Base-by-base conservation (phyloP, 371 early-diverging fungal species). In the Mortierella sp. region DNA sequence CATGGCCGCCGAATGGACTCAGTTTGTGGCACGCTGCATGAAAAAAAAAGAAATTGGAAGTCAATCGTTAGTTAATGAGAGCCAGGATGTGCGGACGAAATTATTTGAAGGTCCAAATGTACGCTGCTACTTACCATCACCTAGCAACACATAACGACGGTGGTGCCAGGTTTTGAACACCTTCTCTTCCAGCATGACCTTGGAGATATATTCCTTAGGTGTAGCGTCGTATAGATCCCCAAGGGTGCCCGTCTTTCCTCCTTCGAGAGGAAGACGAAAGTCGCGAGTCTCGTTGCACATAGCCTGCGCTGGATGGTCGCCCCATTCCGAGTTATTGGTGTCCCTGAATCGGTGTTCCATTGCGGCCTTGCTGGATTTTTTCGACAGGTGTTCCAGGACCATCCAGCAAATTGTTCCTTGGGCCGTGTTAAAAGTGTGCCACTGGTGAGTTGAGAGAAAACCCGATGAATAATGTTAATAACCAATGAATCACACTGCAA, bases 141-240 rank as follows among this genome's bases (percentile, higher is more conserved):
- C 74, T 26, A 73, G 14, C 24, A 73, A 43, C 2, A 73, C 74
- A 2, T 16, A n/a, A 21, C 74, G 74, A 24, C 44, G 44, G 10
- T 34, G 37, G 48, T 57, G 26, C 74, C 74, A 73, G 6, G 74
- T 73, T 46, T 59, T 61, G 48, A 73, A 73, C 28, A 54, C 40
- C 44, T 59, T 73, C 28, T 73, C 74, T 24, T 73, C 59, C 6
- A 73, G n/a, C 55, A 53, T 54, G 28, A 73, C 74, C 43, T 73
- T 54, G 1, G 59, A 54, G 3, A 73, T 73, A 5, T 44, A 40
- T 19, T 59, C 37, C 59, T 37, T 24, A 28, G 54, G 34, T 13
- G 59, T 73, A 28, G 2, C 13, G 28, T 73, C 61, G 44, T 57
- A 57, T 4, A 73, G 51, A n/a, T 61, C 67, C 8, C 75, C 75